Evolutionary conservation across 805 yeast genomes (phyloP), one percentile per base, ranked within the genome.

Genomic region (Nakazawaea ernobii): DNA sequence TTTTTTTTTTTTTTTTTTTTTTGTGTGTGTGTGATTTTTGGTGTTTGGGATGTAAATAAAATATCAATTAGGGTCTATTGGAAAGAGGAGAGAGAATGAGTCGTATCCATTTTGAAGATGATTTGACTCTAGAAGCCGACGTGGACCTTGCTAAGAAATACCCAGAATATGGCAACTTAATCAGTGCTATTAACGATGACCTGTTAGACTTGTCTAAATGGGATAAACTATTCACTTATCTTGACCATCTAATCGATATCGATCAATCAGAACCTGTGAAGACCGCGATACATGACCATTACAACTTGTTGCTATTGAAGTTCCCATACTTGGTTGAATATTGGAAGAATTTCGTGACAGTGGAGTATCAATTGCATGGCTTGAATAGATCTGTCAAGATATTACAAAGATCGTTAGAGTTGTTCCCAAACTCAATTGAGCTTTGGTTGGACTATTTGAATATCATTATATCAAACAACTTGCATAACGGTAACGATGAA

Each of bases 391-490:
- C 86, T 2, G 63, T 81, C 2, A 59, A 60, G 3, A 63, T 76
- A 0, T 55, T 83, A 39, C 65, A 67, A 45, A 57, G 63, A 32
- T 70, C 82, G 0, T 71, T 82, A 6, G 67, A 65, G 6, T 63
- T 67, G 0, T 79, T 75, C 52, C 86, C 87, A 1, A 65, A 68
- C 32, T 79, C 85, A 5, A 53, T 84, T n/a, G 85, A 79, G 11
- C 63, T 86, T 1, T 85, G 92, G 92, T 56, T 70, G 1, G 90
- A 84, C 53, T 84, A 81, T 58, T 54, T 84, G 44, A 72, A 72
- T 32, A 79, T 84, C 1, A 59, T 80, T 17, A 59, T 70, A 2
- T 67, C 78, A 0, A 72, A 73, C 51, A 60, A 60, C n/a, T 57
- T 68, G 0, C 63, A 63, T 14, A 54, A 53, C 14, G 52, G 54